Base-by-base conservation (phyloP, 345 rosid genomes). In the Limnanthes douglasii region DNA sequence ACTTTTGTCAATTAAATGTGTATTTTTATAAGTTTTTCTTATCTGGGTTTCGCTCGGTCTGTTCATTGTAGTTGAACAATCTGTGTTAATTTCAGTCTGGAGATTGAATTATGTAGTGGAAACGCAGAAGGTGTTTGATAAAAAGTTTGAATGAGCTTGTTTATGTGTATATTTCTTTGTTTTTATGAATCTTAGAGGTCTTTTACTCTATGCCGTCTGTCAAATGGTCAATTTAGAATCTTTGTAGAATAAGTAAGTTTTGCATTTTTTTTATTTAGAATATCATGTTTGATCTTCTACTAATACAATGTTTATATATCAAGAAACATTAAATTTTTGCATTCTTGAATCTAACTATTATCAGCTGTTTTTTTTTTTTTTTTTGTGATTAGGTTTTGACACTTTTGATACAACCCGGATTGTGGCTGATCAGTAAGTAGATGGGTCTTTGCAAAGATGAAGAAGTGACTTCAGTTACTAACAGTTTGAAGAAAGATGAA, bases 391-490 rank as follows among this genome's bases (percentile, higher is more conserved):
- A 48, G 49, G 51, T 33, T 33, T n/a, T 20, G 12, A 19, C 18
- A 2, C 12, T 42, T 20, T 25, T 29, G 25, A 33, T 17, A 11
- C 19, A 1, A 1, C 5, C 5, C 18, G 19, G 9, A 11, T 33
- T 30, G 43, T n/a, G 16, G 21, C 33, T 41, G 31, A 31, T 53
- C 36, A 15, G n/a, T n/a, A 18, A 57, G 34, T 24, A 31, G 16
- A 71, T 75, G 86, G 80, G 80, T 1, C 51, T 62, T 24, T 72
- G 69, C 35, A 41, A 56, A 34, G 50, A 54, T 17, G 40, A 49
- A 48, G 45, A 46, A 28, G 37, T 63, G 40, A 50, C 37, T 15
- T 46, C 53, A 11, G 51, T 51, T 39, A 40, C 53, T 17, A 43
- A 47, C 43, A 62, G 68, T 44, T 64, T 56, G 52, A 59, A 61